phyloP scores from a whole-genome alignment of 352 stramenopile genomes.

The Phytophthora syringae region DNA sequence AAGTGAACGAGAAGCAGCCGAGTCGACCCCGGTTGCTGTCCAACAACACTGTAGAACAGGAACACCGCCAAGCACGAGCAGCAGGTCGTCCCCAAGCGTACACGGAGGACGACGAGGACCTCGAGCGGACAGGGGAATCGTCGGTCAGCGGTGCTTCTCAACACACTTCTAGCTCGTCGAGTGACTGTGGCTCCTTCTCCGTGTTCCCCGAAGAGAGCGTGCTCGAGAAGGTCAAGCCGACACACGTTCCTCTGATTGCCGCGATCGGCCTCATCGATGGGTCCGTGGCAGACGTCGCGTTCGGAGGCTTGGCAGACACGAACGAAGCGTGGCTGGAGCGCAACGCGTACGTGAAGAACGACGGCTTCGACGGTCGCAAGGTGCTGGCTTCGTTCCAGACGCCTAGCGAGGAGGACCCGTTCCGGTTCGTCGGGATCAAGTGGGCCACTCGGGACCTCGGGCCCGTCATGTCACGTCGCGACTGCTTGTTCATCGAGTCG shows the following conservation, averaged over 20 bases:
- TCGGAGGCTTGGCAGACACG: conserved; percentile 43
- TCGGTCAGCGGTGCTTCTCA: conserved; percentile 19
- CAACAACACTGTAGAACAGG: conserved; percentile 45
- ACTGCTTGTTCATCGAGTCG: conserved; percentile 54
- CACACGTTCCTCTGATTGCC: conserved; percentile 41
- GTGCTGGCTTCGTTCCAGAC: conserved; percentile 51
- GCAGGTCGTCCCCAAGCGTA: conserved; percentile 32
- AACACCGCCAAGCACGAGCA: conserved; percentile 30
- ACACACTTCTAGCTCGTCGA: conserved; percentile 49
- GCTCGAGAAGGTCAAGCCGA: conserved; percentile 44
- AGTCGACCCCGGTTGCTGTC: conserved; percentile 54
- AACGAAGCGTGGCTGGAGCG: conserved; percentile 47
- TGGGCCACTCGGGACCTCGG: conserved; percentile 43
- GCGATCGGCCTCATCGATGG: conserved; percentile 47
- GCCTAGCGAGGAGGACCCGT: conserved; percentile 53
- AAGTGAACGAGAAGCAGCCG: conserved; percentile 32
- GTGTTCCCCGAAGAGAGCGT: conserved; percentile 47
- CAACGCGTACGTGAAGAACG: conserved; percentile 52
- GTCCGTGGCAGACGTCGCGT: conserved; percentile 53
- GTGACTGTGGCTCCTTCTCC: conserved; percentile 44
- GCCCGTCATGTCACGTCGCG: conserved; percentile 47
- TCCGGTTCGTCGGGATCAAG: conserved; percentile 60
- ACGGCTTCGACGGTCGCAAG: conserved; percentile 42
- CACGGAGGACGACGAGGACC: conserved; percentile 30
- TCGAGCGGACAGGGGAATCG: conserved; percentile 16